Evolutionary conservation across 2,329 filamentous ascomycete genomes (phyloP).

Genomic region (Fusarium miscanthi): DNA sequence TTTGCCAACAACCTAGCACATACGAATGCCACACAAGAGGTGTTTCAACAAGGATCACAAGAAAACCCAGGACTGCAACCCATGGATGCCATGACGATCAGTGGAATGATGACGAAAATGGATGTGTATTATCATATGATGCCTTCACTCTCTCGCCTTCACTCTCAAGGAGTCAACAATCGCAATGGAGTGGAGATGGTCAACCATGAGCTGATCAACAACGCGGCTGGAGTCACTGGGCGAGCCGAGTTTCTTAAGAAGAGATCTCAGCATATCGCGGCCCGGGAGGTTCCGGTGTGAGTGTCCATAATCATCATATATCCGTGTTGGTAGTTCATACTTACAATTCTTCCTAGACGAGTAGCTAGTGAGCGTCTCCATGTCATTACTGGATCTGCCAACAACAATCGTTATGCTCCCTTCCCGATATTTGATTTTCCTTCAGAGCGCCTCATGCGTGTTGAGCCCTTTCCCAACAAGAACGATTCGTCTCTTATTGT

Average conservation of each 20-base stretch:
- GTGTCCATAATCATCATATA: not conserved
- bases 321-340: not conserved
- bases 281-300: conserved; percentile 13
- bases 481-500: not conserved
- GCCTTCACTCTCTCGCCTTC: not conserved
- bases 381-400: conserved; percentile 23
- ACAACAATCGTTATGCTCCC: conserved; percentile 12
- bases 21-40: not conserved
- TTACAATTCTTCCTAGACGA: conserved; percentile 12
- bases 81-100: conserved; percentile 4
- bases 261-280: conserved; percentile 7
- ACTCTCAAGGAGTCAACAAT: not conserved
- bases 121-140: conserved; percentile 15
- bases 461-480: not conserved
- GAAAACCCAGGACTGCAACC: not conserved
- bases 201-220: conserved; percentile 3
- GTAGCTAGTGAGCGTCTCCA: conserved; percentile 33
- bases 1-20: conserved; percentile 18
- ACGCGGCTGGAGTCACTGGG: not conserved
- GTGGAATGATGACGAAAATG: conserved; percentile 11
- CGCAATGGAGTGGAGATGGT: not conserved
- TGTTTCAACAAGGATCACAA: not conserved
- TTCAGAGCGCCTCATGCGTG: conserved; percentile 5
- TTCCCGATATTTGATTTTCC: not conserved
- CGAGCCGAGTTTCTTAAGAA: not conserved